Percentiles rank a stretch among this genome's conserved stretches.
Conservation (phyloP, 129 eudicot species). For the Gnaphalium uliginosum region DNA sequence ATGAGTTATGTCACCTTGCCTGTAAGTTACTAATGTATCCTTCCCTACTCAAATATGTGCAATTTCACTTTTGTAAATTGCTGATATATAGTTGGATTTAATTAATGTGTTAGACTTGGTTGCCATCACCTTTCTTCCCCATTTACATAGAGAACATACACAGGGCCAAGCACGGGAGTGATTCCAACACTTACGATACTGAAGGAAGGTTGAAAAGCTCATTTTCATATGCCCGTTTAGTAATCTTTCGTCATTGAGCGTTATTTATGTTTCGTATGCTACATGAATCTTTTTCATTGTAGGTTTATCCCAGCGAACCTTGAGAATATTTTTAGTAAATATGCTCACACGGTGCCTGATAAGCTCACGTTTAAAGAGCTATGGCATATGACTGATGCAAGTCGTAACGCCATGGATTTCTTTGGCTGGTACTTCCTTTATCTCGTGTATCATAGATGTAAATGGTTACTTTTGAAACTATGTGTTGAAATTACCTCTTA, state of each 20-base stretch:
- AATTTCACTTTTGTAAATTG: neutral
- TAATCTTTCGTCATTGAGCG: neutral
- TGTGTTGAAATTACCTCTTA: neutral
- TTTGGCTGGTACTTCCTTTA: constrained; percentile 49
- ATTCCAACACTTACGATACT: constrained; percentile 57
- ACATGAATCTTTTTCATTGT: neutral
- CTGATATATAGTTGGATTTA: too few species aligned
- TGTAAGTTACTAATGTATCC: constrained; percentile 33
- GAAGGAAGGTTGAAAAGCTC: constrained; percentile 62
- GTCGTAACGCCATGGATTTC: constrained; percentile 53
- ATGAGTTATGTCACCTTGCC: constrained; percentile 59
- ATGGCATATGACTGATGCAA: constrained; percentile 56
- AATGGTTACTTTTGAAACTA: neutral
- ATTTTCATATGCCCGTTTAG: neutral
- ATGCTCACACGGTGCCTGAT: constrained; percentile 47
- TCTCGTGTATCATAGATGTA: neutral
- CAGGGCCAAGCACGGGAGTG: constrained; percentile 70
- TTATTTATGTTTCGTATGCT: neutral
- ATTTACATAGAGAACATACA: constrained; percentile 64
- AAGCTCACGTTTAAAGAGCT: constrained; percentile 56
- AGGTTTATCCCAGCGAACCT: constrained; percentile 57
- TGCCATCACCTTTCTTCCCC: constrained; percentile 65
- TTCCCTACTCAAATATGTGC: neutral
- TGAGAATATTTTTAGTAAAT: constrained; percentile 62
- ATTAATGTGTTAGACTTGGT: constrained; percentile 49